phyloP scores from a whole-genome alignment of 306 rosid genomes.

The Pterocarpus macrocarpus region DNA sequence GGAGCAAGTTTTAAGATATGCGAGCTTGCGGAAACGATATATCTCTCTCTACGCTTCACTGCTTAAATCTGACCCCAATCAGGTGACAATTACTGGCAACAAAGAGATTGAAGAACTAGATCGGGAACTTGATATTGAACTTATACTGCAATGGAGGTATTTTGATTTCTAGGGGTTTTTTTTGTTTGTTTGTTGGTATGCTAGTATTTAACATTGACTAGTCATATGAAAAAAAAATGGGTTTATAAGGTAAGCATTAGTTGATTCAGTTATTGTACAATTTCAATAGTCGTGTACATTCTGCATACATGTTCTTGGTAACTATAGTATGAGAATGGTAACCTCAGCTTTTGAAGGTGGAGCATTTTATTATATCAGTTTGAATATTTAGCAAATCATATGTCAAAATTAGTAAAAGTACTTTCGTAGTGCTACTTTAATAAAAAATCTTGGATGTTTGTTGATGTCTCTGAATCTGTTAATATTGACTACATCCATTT shows the following conservation, averaged over 20 bases:
- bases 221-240: not conserved
- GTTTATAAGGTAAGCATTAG: conserved; percentile 14
- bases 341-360: conserved; percentile 30
- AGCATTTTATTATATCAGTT: conserved; percentile 18
- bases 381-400: conserved; percentile 13
- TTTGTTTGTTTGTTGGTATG: not conserved
- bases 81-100: conserved; percentile 73
- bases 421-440: not conserved
- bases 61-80: conserved; percentile 86
- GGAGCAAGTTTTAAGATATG: conserved; percentile 93
- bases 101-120: conserved; percentile 85
- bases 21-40: conserved; percentile 85
- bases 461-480: not conserved
- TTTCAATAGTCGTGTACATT: conserved; percentile 19
- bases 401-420: not conserved
- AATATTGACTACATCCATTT: conserved; percentile 2
- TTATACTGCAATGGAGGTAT: conserved; percentile 98
- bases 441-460: not conserved
- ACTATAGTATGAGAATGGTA: conserved; percentile 2
- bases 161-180: conserved; percentile 8
- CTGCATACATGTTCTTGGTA: conserved; percentile 10
- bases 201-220: conserved; percentile 29
- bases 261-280: conserved; percentile 31
- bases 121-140: conserved; percentile 87
- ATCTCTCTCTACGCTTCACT: conserved; percentile 83